A percentile compares a stretch with the other conserved stretches of the same genome.
phyloP scores from a whole-genome alignment of 2,329 filamentous ascomycete species.

The Hypoxylon sp. region DNA sequence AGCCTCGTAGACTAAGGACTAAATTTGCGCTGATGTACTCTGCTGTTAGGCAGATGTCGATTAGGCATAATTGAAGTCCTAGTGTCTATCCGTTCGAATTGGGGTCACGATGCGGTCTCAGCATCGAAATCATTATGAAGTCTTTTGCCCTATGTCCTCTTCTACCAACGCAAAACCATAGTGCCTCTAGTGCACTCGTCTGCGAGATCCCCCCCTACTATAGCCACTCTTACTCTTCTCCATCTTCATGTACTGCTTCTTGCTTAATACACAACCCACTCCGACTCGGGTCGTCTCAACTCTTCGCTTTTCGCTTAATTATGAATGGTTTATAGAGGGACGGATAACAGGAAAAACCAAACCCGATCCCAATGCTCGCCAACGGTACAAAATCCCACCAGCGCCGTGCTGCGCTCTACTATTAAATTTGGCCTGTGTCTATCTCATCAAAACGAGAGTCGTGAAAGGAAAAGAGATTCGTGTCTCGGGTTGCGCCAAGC shows the following conservation, averaged over 20 bases:
- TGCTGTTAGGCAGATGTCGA: neutral
- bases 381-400: constrained; percentile 51
- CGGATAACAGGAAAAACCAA: constrained; percentile 50
- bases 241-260: constrained; percentile 41
- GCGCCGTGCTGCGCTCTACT: constrained; percentile 56
- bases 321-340: constrained; percentile 51
- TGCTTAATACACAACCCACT: constrained; percentile 37
- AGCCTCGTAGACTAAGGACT: neutral
- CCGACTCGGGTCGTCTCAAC: constrained; percentile 23
- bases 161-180: constrained; percentile 46
- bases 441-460: constrained; percentile 56
- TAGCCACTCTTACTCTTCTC: constrained; percentile 39
- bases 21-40: neutral
- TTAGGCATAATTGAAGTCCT: constrained; percentile 15
- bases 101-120: constrained; percentile 32
- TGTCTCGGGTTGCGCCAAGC: constrained; percentile 49
- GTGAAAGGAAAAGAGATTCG: constrained; percentile 52
- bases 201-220: constrained; percentile 45
- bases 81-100: constrained; percentile 13
- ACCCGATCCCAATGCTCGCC: constrained; percentile 55
- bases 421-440: constrained; percentile 55
- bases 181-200: constrained; percentile 40
- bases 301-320: constrained; percentile 45
- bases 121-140: constrained; percentile 39
- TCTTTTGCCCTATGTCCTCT: constrained; percentile 49